phyloP scores from a whole-genome alignment of 306 rosid species.

The Rubus idaeus region DNA sequence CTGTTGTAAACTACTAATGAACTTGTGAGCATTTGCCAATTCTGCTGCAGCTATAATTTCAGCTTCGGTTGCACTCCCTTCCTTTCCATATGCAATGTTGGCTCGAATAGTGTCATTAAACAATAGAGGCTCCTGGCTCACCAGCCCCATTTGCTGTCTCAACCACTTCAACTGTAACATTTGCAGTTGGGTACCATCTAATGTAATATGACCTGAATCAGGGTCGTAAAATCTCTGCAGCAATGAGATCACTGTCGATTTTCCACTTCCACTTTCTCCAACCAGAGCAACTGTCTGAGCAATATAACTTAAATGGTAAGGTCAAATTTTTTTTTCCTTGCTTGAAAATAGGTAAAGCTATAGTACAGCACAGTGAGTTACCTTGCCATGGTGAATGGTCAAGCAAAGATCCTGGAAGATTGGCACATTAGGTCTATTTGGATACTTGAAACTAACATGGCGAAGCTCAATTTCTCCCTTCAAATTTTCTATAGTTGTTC shows the following conservation, averaged over 20 bases:
- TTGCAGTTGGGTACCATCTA: slow-evolving; percentile 60
- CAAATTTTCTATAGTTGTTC: slow-evolving; percentile 42
- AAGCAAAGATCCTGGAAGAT: slow-evolving; percentile 63
- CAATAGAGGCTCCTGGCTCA: slow-evolving; percentile 73
- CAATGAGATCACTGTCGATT: slow-evolving; percentile 71
- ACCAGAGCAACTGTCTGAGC: slow-evolving; percentile 80
- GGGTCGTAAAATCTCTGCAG: slow-evolving; percentile 75
- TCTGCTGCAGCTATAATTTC: slow-evolving; percentile 72
- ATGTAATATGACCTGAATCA: slow-evolving; percentile 56
- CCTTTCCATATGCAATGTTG: slow-evolving; percentile 75
- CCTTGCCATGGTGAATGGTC: slow-evolving; percentile 66
- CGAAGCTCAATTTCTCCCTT: slow-evolving; percentile 61
- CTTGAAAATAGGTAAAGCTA: neutral
- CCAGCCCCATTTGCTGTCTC: slow-evolving; percentile 77
- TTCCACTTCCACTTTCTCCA: slow-evolving; percentile 90
- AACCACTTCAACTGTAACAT: slow-evolving; percentile 69
- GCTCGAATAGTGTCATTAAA: slow-evolving; percentile 72
- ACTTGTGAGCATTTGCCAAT: slow-evolving; percentile 72
- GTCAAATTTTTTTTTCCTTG: neutral
- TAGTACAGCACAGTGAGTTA: slow-evolving; percentile 9
- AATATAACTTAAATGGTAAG: slow-evolving; percentile 20
- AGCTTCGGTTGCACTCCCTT: slow-evolving; percentile 49
- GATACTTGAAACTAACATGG: slow-evolving; percentile 70
- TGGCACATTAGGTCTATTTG: slow-evolving; percentile 55
- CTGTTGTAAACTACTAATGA: slow-evolving; percentile 65